Evolutionary conservation across 768 basidiomycete species (phyloP).

Genomic region (Lepiota venenata): DNA sequence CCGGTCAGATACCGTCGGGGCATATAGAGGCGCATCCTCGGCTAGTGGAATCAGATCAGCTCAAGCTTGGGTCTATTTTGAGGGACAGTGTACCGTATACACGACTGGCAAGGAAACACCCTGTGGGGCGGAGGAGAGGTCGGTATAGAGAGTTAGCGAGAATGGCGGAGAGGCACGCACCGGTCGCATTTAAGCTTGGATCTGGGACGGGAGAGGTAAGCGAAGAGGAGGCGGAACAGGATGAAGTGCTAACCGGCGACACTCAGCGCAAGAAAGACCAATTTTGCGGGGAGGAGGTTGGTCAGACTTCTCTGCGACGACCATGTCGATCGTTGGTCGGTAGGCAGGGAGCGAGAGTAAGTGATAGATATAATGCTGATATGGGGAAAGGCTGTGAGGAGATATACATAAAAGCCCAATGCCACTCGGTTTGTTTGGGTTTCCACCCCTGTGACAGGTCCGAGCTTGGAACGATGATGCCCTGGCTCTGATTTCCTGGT

Average conservation of each 20-base stretch:
- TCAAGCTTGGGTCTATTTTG: not conserved
- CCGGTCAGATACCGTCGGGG: conserved; percentile 36
- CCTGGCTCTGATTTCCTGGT: conserved; percentile 1
- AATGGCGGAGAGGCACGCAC: conserved; percentile 14
- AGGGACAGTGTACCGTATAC: conserved; percentile 32
- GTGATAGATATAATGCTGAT: conserved; percentile 11
- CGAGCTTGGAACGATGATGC: conserved; percentile 7
- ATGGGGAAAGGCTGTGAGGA: conserved; percentile 5
- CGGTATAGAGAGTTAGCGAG: not conserved
- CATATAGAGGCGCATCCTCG: conserved; percentile 51
- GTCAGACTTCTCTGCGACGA: conserved; percentile 3
- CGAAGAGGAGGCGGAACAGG: not conserved
- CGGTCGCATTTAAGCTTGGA: conserved; percentile 58
- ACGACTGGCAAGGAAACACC: conserved; percentile 52
- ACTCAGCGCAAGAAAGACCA: conserved; percentile 50
- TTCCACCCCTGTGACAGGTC: conserved; percentile 13
- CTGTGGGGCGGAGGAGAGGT: conserved; percentile 21
- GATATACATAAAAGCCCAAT: conserved; percentile 5
- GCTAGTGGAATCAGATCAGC: conserved; percentile 18
- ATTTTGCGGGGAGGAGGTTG: conserved; percentile 27
- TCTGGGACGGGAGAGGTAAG: conserved; percentile 20
- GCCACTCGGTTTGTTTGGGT: conserved; percentile 9
- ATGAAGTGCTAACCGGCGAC: conserved; percentile 35
- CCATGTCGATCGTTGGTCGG: conserved; percentile 2
- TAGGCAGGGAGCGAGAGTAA: not conserved